phyloP scores from a whole-genome alignment of 2,329 filamentous ascomycete species.

The Colletotrichum liaoningense region DNA sequence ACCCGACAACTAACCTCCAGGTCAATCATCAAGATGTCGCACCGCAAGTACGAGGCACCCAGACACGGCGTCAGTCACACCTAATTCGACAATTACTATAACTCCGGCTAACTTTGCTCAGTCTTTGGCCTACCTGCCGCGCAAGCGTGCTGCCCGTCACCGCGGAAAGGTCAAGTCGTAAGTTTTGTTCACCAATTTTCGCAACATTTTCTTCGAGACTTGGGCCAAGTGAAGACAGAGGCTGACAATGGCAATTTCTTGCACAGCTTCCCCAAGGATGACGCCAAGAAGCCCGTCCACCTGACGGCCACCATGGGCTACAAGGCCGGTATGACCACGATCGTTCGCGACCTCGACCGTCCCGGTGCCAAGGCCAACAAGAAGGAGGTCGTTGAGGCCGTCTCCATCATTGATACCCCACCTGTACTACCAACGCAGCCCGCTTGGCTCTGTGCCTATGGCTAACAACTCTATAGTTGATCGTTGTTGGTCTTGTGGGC shows the following conservation, averaged over 20 bases:
- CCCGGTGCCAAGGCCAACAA: constrained; percentile 99
- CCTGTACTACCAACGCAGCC: constrained; percentile 92
- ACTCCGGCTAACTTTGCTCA: neutral
- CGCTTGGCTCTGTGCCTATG: constrained; percentile 81
- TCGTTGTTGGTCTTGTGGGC: constrained; percentile 99
- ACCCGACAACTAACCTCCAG: constrained; percentile 3
- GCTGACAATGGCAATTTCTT: constrained; percentile 38
- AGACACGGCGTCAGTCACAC: constrained; percentile 75
- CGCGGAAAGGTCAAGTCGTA: constrained; percentile 99
- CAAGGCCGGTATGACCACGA: constrained; percentile 99
- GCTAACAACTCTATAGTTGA: constrained; percentile 87
- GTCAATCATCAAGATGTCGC: constrained; percentile 37
- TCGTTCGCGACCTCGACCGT: constrained; percentile 99
- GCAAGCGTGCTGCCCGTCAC: constrained; percentile 94
- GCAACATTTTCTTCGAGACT: neutral
- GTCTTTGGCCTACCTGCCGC: constrained; percentile 85
- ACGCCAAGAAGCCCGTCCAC: constrained; percentile 99
- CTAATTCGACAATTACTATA: neutral
- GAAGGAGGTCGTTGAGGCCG: constrained; percentile 95
- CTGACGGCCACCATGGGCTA: constrained; percentile 98
- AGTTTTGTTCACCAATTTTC: constrained; percentile 52
- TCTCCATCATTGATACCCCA: constrained; percentile 90
- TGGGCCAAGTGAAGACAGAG: constrained; percentile 32
- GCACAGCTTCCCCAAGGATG: constrained; percentile 98
- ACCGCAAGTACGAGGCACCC: constrained; percentile 78